Evolutionary conservation across 2,329 filamentous ascomycete species (phyloP), one percentile per base, ranked within the genome.

Genomic region (Dothidotthia symphoricarpi): DNA sequence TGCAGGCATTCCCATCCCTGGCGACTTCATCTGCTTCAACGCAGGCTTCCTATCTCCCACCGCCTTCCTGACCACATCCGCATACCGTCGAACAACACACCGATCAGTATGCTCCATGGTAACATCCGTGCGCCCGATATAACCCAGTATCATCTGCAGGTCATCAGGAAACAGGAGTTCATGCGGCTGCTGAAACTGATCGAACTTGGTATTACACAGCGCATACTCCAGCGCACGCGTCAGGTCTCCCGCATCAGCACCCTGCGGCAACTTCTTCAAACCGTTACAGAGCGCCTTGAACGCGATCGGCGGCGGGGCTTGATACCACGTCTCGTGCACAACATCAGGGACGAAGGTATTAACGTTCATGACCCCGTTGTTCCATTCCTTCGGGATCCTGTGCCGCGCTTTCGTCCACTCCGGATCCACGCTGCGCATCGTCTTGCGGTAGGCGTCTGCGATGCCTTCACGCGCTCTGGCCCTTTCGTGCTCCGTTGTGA

Each of bases 181-280:
- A 5, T 16, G 15, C 3, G 6, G 2, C 13, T 36, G 14, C 3
- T 34, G 39, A 16, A 35, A 5, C 11, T 25, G 24, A 16, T 31
- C 26, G 3, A 22, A 2, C 26, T 55, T 40, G 2, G 33, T 24
- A 17, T 48, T 32, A 2, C 31, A 22, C 16, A 55, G 16, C 4
- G 49, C 43, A 28, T 49, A 57, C 2, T 47, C 13, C 3, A 63
- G 31, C n/a, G 49, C 52, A 5, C 48, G 49, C 0, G 57, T 63
- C 3, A 63, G 41, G 19, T 63, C 57, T 2, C 52, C 51, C 9
- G 53, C 48, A 27, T 60, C 42, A 10, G 15, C 3, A 1, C 49
- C 47, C 13, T 41, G 16, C 11, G 59, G 59, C 11, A 58, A 14
- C 36, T 50, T 43, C 36, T 54, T 51, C 16, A 63, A 34, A 1